These are phyloP conservation scores for Amauroascus niger DNA, from an alignment of 2,329 filamentous ascomycete genomes.

Conservation along the genomic window DNA sequence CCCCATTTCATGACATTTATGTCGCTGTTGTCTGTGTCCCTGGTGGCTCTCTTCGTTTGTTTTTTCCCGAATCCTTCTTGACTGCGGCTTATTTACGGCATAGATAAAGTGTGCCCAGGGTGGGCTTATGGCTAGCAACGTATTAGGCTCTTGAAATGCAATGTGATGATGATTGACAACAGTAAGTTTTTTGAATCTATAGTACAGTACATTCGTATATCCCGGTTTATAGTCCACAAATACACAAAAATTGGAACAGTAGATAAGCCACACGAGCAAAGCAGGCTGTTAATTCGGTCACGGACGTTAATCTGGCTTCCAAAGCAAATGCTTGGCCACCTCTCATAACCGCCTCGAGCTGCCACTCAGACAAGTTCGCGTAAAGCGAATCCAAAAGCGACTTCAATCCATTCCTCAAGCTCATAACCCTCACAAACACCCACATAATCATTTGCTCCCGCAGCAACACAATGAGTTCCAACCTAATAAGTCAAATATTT, in stretches of 20 bases:
- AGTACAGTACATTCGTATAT: slow-evolving; percentile 1
- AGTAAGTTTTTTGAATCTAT: neutral
- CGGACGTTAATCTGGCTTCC: too few relatives aligned
- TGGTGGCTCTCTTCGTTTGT: neutral
- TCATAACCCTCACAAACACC: neutral
- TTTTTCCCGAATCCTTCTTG: neutral
- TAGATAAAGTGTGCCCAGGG: slow-evolving; percentile 6
- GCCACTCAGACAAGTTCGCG: too few relatives aligned
- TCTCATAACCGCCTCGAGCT: too few relatives aligned
- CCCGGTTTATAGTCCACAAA: neutral
- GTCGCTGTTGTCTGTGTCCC: neutral
- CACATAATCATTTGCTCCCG: neutral
- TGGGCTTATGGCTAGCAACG: slow-evolving; percentile 9
- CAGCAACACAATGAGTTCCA: neutral
- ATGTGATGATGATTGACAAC: slow-evolving; percentile 8
- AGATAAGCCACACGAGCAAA: neutral
- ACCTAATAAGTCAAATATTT: slow-evolving; percentile 43
- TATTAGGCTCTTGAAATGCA: slow-evolving; percentile 8
- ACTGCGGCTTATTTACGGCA: slow-evolving; percentile 7
- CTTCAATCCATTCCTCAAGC: neutral
- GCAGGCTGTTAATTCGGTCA: too few relatives aligned
- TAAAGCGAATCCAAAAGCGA: neutral
- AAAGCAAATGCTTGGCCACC: too few relatives aligned
- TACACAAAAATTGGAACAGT: neutral
- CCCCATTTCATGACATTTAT: neutral